phyloP scores from a whole-genome alignment of 805 yeast species.

The Jamesozyma spencerorum region DNA sequence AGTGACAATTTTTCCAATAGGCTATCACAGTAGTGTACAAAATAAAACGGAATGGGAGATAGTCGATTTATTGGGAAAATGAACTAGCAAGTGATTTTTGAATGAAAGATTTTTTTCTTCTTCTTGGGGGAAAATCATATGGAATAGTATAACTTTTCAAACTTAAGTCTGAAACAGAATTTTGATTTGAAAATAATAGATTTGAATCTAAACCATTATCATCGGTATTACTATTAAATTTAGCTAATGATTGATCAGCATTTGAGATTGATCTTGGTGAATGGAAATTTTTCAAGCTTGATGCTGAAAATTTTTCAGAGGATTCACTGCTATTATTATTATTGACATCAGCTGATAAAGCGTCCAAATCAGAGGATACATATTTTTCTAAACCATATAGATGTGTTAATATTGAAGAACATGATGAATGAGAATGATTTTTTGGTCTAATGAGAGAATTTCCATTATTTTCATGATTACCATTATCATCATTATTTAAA shows the following conservation, averaged over 20 bases:
- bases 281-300: neutral
- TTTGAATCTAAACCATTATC: neutral
- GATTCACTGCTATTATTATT: neutral
- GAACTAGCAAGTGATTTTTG: slow-evolving; percentile 17
- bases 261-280: slow-evolving; percentile 1
- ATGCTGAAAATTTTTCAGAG: too few species aligned
- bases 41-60: too few species aligned
- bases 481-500: neutral
- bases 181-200: neutral
- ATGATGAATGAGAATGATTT: slow-evolving; percentile 12
- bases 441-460: slow-evolving; percentile 2
- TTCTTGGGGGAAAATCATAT: neutral
- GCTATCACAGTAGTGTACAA: too few species aligned
- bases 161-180: slow-evolving; percentile 5
- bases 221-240: neutral
- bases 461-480: neutral
- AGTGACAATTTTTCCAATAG: too few species aligned
- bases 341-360: slow-evolving; percentile 10
- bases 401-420: slow-evolving; percentile 20
- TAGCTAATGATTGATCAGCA: neutral
- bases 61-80: slow-evolving; percentile 9
- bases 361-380: slow-evolving; percentile 23
- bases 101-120: slow-evolving; percentile 17
- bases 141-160: neutral
- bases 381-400: slow-evolving; percentile 24